Base-by-base conservation (phyloP, 495 filamentous ascomycete genomes). In the Geopyxis carbonaria region DNA sequence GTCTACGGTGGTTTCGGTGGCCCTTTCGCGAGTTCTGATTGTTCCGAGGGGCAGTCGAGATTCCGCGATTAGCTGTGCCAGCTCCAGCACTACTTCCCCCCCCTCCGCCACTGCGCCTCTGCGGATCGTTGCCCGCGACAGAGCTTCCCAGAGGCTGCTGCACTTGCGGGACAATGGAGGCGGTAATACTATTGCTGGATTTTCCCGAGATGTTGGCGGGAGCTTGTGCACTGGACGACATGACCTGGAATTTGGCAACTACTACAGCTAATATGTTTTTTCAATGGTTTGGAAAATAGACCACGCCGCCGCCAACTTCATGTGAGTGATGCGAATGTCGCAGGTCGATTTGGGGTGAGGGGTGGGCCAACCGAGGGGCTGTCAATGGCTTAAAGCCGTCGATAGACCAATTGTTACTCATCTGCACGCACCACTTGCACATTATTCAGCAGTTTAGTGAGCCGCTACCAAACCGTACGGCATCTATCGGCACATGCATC, bases 21-120 rank as follows among this genome's bases (percentile, higher is more conserved):
- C 81, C 80, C 57, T 73, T 82, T 59, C 75, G 75, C 36, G 67
- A 61, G 18, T 61, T 61, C 63, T 94, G 87, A 40, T 67, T 74
- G 61, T 85, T 93, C 44, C 81, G 66, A 4, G 74, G 60, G 30
- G 67, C 56, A 22, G 69, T 59, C 10, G 31, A 34, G 5, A 65
- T 55, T 23, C 53, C 57, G 25, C 72, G 67, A 31, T 74, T 65
- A 10, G 63, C 66, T 11, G 73, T 61, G 31, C 72, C 72, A 36
- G 73, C 64, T 27, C 75, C 70, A 27, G 50, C 10, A 39, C 20
- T 48, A 53, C 69, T 68, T 47, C 68, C 74, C 39, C 76, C 72
- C 22, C 73, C 74, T 33, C 69, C 69, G 37, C 76, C 74, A 33
- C 59, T 57, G 42, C 76, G 70, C 53, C 72, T 63, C 52, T 78